Evolutionary conservation across 352 stramenopile species (phyloP).

Genomic region (Globisporangium recalcitrans): DNA sequence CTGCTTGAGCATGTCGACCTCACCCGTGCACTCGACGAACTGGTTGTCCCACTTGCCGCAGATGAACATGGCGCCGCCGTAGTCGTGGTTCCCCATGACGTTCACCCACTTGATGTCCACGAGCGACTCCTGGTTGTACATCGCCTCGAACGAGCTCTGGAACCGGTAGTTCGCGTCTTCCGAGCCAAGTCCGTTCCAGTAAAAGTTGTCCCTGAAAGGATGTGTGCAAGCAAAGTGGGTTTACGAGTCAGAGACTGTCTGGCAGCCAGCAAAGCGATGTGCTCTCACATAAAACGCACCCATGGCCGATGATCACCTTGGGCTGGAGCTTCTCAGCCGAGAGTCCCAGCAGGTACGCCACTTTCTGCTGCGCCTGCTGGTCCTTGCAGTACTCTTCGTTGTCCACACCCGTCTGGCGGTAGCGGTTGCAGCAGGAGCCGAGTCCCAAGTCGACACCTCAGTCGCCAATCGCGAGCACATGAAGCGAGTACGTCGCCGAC

Average conservation of each 20-base stretch:
- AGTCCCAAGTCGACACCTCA: conserved; percentile 59
- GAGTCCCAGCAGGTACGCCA: conserved; percentile 52
- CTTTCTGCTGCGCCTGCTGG: conserved; percentile 59
- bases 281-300: conserved; percentile 24
- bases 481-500: conserved; percentile 40
- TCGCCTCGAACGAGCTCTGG: conserved; percentile 54
- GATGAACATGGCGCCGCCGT: conserved; percentile 71
- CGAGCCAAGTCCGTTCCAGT: conserved; percentile 67
- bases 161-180: conserved; percentile 65
- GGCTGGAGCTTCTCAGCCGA: conserved; percentile 58
- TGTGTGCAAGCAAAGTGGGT: not conserved
- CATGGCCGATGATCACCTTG: conserved; percentile 53
- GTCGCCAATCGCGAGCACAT: conserved; percentile 68
- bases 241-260: not conserved
- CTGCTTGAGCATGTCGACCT: conserved; percentile 54
- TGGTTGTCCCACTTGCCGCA: conserved; percentile 62
- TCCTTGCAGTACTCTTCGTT: conserved; percentile 70
- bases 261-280: too few relatives aligned
- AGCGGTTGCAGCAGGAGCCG: conserved; percentile 68
- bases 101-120: conserved; percentile 65
- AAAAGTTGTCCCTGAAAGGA: conserved; percentile 47
- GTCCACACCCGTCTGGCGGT: conserved; percentile 48
- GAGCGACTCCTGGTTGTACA: conserved; percentile 49
- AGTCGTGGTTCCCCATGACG: conserved; percentile 67
- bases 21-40: conserved; percentile 54